Base-by-base conservation (phyloP, 257 asterid species). In the Salvia splendens region DNA sequence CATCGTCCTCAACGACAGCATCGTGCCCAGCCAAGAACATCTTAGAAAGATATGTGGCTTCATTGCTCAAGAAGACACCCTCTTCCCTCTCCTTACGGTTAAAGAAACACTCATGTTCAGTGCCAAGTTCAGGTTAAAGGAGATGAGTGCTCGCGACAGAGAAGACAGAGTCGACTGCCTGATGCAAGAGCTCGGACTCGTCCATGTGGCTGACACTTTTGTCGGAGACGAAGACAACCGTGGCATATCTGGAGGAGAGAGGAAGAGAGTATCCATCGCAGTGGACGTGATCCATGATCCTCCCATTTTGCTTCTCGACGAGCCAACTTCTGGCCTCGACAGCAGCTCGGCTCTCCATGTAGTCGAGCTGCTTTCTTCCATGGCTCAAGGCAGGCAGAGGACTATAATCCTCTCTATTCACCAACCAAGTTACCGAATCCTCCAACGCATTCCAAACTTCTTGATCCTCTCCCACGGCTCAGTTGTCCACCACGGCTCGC, bases 341-440 rank as follows among this genome's bases (percentile, higher is more conserved):
- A 84, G 95, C 82, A 84, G 84, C 77, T 88, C 96, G 11, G 96
- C 97, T n/a, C 91, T 91, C 75, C 96, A 86, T 50, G 96, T 91
- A 5, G 78, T 88, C 16, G 89, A 85, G 71, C 63, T 88, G 67
- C 89, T 91, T 36, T 84, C 95, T 2, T 81, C 88, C 41, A 86
- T 91, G 91, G 95, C 96, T 3, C 77, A 81, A 76, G 67, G 87
- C 45, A 83, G 83, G 73, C 77, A 73, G 15, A 85, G 95, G 74
- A 86, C 82, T 8, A 75, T 91, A 58, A 75, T 91, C 8, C 41
- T 91, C 38, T 86, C 97, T 2, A 86, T 88, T 64, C 96, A 91
- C 68, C 97, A 91, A 73, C 97, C 97, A 10, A 86, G 97, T 70
- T 86, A 88, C 46, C 75, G 92, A 71, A 91, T 91, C 74, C 85